Percentiles rank a stretch among this genome's conserved stretches.
Conservation (phyloP, 2,329 filamentous ascomycete species). For the Zopfia rhizophila region DNA sequence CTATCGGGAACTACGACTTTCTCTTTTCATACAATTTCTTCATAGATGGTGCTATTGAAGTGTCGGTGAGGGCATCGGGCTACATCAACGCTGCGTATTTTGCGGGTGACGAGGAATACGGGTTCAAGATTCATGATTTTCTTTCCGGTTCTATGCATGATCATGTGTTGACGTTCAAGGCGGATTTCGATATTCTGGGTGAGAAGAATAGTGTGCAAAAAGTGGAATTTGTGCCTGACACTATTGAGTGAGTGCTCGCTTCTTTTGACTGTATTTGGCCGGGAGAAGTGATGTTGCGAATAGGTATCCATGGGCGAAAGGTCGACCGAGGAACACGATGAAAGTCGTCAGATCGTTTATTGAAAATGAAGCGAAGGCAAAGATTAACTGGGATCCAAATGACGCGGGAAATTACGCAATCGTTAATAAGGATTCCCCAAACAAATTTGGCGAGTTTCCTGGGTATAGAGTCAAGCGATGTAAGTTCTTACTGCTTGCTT, state of each 20-base stretch:
- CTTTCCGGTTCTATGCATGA: conserved; percentile 50
- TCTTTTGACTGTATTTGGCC: too few species aligned
- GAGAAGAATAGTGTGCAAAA: conserved; percentile 48
- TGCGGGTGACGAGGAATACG: conserved; percentile 45
- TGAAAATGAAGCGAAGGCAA: conserved; percentile 46
- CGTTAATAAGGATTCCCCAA: conserved; percentile 62
- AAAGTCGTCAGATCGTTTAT: conserved; percentile 58
- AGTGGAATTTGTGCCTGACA: conserved; percentile 52
- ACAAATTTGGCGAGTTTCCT: conserved; percentile 62
- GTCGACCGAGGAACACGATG: conserved; percentile 63
- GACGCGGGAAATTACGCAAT: conserved; percentile 59
- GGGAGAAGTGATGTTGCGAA: neutral
- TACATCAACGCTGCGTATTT: conserved; percentile 42
- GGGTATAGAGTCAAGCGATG: conserved; percentile 64
- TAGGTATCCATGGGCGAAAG: conserved; percentile 62
- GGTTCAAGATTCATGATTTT: conserved; percentile 51
- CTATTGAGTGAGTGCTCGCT: conserved; percentile 46
- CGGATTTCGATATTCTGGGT: conserved; percentile 53
- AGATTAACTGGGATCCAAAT: conserved; percentile 61
- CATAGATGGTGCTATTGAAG: conserved; percentile 39
- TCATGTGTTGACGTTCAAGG: conserved; percentile 56
- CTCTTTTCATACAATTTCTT: conserved; percentile 40
- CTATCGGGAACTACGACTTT: conserved; percentile 56
- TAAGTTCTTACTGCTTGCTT: conserved; percentile 59
- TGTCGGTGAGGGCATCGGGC: conserved; percentile 37